Conservation (phyloP, 2,329 filamentous ascomycete genomes). For the Pseudogymnoascus destructans region DNA sequence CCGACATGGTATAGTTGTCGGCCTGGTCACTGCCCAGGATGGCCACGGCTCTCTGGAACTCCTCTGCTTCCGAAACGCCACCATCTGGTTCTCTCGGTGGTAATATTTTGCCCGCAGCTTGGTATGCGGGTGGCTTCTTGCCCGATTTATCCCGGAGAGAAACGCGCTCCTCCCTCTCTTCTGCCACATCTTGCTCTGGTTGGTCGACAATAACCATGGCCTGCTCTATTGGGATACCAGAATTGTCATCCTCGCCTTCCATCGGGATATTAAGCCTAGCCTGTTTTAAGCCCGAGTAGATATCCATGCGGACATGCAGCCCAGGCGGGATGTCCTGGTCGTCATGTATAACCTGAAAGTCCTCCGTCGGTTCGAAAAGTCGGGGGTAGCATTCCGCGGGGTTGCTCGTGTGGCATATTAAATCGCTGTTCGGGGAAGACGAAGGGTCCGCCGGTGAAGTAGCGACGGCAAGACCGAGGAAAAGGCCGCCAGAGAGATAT, state of each 20-base stretch:
- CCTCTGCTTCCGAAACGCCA: conserved; percentile 29
- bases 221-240: conserved; percentile 39
- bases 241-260: conserved; percentile 32
- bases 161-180: conserved; percentile 15
- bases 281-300: conserved; percentile 49
- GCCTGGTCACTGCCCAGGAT: conserved; percentile 34
- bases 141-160: conserved; percentile 28
- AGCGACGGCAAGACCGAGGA: conserved; percentile 8
- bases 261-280: conserved; percentile 50
- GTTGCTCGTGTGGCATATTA: conserved; percentile 52
- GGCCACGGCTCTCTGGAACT: conserved; percentile 36
- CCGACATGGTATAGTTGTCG: conserved; percentile 15
- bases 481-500: neutral
- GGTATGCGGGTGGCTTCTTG: conserved; percentile 42
- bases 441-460: conserved; percentile 14
- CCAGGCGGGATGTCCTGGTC: conserved; percentile 54
- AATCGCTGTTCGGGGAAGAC: conserved; percentile 31
- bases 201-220: conserved; percentile 42
- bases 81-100: conserved; percentile 32
- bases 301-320: conserved; percentile 52
- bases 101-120: conserved; percentile 43
- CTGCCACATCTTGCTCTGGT: conserved; percentile 22
- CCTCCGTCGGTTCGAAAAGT: conserved; percentile 48
- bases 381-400: conserved; percentile 51
- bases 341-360: conserved; percentile 49